phyloP scores from a whole-genome alignment of 2,329 filamentous ascomycete species.

The Aureobasidium sp. region DNA sequence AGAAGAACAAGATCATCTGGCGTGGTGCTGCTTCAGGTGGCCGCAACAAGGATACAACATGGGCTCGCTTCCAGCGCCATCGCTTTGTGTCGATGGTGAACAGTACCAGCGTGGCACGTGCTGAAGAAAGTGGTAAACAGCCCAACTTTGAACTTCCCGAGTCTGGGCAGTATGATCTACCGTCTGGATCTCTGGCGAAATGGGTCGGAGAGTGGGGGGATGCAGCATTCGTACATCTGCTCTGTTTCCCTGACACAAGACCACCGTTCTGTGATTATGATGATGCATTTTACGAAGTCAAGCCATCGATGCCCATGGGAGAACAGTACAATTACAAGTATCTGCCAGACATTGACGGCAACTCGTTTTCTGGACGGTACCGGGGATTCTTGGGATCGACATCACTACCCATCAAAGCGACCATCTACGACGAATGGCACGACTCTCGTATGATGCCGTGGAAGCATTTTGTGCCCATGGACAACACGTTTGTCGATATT shows the following conservation, averaged over 20 bases:
- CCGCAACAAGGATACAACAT: constrained; percentile 45
- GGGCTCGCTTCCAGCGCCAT: constrained; percentile 66
- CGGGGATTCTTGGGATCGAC: constrained; percentile 55
- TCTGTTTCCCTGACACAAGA: constrained; percentile 33
- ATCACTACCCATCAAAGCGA: constrained; percentile 66
- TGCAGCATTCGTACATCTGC: constrained; percentile 34
- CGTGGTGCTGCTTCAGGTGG: constrained; percentile 41
- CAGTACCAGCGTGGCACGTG: constrained; percentile 45
- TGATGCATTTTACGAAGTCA: constrained; percentile 30
- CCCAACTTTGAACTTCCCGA: constrained; percentile 32
- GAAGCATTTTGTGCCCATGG: constrained; percentile 76
- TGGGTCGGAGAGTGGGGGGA: constrained; percentile 34
- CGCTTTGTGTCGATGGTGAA: constrained; percentile 69
- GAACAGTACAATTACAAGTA: constrained; percentile 52
- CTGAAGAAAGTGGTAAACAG: constrained; percentile 33
- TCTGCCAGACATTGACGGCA: constrained; percentile 68
- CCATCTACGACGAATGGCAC: constrained; percentile 74
- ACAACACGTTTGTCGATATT: constrained; percentile 62
- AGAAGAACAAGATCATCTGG: constrained; percentile 36
- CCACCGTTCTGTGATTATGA: constrained; percentile 38
- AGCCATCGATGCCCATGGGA: constrained; percentile 26
- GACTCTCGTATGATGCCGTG: constrained; percentile 60
- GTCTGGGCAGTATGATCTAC: constrained; percentile 30
- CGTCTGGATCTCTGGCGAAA: constrained; percentile 25
- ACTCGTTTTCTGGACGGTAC: constrained; percentile 35